Evolutionary conservation across 1,139 yeast species (phyloP), one percentile per base, ranked within the genome.

Genomic region (Protomyces inouyei): DNA sequence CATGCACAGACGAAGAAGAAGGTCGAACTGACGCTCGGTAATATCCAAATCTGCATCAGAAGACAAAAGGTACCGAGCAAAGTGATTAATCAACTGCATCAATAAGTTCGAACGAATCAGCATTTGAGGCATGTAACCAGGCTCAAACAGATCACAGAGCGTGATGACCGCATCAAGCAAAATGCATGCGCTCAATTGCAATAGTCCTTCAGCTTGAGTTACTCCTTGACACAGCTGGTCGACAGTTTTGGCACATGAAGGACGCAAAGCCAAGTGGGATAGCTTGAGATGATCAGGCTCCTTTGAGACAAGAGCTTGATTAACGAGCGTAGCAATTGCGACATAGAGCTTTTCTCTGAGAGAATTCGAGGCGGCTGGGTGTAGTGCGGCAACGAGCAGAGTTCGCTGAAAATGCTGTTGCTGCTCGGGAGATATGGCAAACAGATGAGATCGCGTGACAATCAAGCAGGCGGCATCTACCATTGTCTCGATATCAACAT

Each of bases 1-100:
- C 63, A 59, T 59, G 32, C 57, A 46, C 18, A 59, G 52, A 2
- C 63, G 52, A 35, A 52, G 53, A 12, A 59, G 46, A 14, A 59
- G 25, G 16, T 43, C 63, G 14, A 52, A 45, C 52, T 59, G 63
- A 6, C 63, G 57, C 5, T 45, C 57, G 10, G 52, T 14, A 14
- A 51, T 52, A 10, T 59, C 57, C 28, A 40, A 4, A 12, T n/a
- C 23, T 18, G 21, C 40, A n/a, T 6, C 12, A n/a, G 37, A 35
- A 4, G 18, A 18, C 25, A n/a, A 8, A 9, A 52, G 25, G 2
- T 52, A n/a, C 3, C 16, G 23, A 9, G 53, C 63, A 38, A 59
- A 59, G 18, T 59, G 57, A 16, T 59, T 40, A 14, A 43, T 37
- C n/a, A 59, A 36, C 23, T 37, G 43, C 3, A 52, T 43, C 14